Evolutionary conservation across 331 rosid genomes (phyloP).

Genomic region (Malus hybrid): DNA sequence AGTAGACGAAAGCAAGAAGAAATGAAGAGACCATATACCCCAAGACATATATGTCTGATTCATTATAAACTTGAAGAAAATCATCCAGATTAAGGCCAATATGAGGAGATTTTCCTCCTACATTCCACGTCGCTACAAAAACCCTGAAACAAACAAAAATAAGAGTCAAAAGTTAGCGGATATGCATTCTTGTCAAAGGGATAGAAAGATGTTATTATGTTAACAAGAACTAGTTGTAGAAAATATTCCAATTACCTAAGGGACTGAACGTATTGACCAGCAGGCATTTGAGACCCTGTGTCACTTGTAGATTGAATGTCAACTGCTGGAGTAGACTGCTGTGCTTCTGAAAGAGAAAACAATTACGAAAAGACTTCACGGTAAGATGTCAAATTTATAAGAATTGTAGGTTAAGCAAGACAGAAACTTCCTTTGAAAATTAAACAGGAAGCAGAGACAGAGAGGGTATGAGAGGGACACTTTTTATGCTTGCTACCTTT

Average conservation of each 20-base stretch:
- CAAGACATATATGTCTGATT: slow-evolving; percentile 70
- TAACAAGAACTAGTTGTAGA: not conserved
- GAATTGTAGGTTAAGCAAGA: not conserved
- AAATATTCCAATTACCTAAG: slow-evolving; percentile 38
- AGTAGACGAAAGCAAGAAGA: not conserved
- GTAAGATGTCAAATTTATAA: not conserved
- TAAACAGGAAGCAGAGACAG: not conserved
- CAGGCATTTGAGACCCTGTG: slow-evolving; percentile 40
- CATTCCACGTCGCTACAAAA: slow-evolving; percentile 93
- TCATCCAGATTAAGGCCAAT: slow-evolving; percentile 65
- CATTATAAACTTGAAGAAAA: slow-evolving; percentile 59
- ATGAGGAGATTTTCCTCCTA: slow-evolving; percentile 77
- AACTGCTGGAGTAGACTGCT: slow-evolving; percentile 19
- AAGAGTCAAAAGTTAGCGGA: not conserved
- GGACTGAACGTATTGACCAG: slow-evolving; percentile 44
- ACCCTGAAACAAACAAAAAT: slow-evolving; percentile 33
- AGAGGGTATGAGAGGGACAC: slow-evolving; percentile 2
- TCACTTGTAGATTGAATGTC: slow-evolving; percentile 21
- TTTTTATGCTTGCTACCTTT: slow-evolving; percentile 10
- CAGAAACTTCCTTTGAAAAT: not conserved
- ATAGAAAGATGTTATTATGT: not conserved
- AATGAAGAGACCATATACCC: slow-evolving; percentile 50
- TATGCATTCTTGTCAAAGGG: not conserved
- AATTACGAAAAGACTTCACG: not conserved
- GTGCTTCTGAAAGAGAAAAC: slow-evolving; percentile 33